A percentile compares a stretch with the other conserved stretches of the same genome.
phyloP scores from a whole-genome alignment of 768 basidiomycete genomes.

The Cyclocybe cylindracea region DNA sequence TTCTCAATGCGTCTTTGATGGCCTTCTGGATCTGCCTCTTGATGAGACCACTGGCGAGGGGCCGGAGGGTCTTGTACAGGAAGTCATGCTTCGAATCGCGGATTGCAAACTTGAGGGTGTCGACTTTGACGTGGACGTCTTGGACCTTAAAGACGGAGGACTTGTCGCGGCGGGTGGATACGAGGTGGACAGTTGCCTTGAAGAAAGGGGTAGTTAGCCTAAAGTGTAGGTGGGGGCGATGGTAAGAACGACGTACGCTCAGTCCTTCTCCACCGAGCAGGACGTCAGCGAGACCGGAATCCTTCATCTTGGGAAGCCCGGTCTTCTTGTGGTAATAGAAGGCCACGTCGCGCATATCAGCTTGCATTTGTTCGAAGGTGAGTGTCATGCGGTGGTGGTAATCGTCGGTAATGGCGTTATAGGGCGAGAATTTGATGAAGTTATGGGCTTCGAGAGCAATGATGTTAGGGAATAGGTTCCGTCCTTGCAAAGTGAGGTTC shows the following conservation, averaged over 20 bases:
- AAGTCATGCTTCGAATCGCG: constrained; percentile 90
- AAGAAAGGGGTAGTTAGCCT: not conserved
- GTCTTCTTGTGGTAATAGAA: constrained; percentile 90
- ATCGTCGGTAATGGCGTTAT: constrained; percentile 57
- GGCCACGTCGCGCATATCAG: constrained; percentile 90
- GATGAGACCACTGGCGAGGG: constrained; percentile 79
- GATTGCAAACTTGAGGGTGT: constrained; percentile 86
- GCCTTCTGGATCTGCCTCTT: constrained; percentile 68
- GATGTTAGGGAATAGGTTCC: constrained; percentile 87
- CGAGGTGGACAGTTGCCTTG: constrained; percentile 62
- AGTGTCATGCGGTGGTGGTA: constrained; percentile 73
- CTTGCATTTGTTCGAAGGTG: constrained; percentile 83
- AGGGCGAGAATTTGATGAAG: constrained; percentile 83
- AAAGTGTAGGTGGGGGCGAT: not conserved
- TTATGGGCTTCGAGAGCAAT: constrained; percentile 78
- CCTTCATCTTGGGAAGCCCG: constrained; percentile 77
- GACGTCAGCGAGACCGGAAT: constrained; percentile 86
- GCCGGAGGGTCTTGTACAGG: constrained; percentile 82
- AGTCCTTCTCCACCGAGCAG: constrained; percentile 84
- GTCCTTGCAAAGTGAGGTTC: constrained; percentile 86
- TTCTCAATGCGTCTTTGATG: constrained; percentile 65
- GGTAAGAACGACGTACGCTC: constrained; percentile 42
- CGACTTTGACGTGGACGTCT: constrained; percentile 77
- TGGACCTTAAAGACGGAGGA: constrained; percentile 75
- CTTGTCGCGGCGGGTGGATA: constrained; percentile 58